Base-by-base conservation (phyloP, 2,329 filamentous ascomycete species). In the Penicillium sp. region DNA sequence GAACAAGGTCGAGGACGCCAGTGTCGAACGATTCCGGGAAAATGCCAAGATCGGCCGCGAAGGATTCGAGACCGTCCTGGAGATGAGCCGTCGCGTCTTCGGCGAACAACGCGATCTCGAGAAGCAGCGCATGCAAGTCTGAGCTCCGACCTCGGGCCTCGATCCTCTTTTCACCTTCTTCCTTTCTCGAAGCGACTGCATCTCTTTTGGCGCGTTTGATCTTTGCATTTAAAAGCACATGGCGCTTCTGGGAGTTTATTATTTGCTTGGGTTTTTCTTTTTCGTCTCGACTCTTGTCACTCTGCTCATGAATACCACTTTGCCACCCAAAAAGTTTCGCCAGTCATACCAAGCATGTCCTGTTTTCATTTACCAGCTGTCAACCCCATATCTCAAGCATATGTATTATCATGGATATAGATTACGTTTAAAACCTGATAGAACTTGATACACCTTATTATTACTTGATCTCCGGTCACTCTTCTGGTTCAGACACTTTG, bases 1-100 rank as follows among this genome's bases (percentile, higher is more conserved):
- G 81, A 96, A 94, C 77, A 91, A 88, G 72, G 95, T 99, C 66
- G 94, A 99, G 79, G 92, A 97, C 66, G 87, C 90, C 49, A 89
- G 92, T 40, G 89, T 97, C 43, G 89, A 89, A 61, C 82, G 91
- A 51, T 99, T 99, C 79, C 84, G 86, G 64, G 91, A 99, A 75
- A 99, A 99, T 69, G 93, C 94, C 22, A 81, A 82, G 64, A 92
- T 91, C 77, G 94, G 94, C 61, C 87, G 89, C 61, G 92, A 97
- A 75, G 94, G 94, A 1, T 99, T 99, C 71, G 94, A 99, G 79
- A 86, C 88, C 59, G 94, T 99, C 8, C 82, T 99, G 31, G 90
- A 91, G 71, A 96, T 96, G 87, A 96, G 91, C 75, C 81, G 93
- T 63, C 85, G 90, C 69, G 92, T 92, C 1, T 97, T 97, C 69